These are phyloP conservation scores for Alliaria petiolata DNA, from an alignment of 345 rosid genomes.

Conservation along the genomic window DNA sequence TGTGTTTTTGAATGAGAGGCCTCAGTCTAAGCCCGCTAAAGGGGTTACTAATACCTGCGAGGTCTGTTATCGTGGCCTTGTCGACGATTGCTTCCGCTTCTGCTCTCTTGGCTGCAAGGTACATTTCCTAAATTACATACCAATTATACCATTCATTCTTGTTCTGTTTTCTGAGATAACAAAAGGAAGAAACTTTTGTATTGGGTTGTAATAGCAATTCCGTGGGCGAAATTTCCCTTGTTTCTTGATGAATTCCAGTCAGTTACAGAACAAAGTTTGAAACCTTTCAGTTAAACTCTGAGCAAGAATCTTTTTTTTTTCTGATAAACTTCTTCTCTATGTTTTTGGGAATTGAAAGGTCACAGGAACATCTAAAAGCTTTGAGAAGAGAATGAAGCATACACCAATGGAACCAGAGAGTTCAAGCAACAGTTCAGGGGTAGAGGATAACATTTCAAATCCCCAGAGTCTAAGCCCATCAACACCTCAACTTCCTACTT, in stretches of 20 bases:
- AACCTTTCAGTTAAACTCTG: neutral
- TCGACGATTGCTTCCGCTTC: conserved; percentile 77
- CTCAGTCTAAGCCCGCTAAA: conserved; percentile 91
- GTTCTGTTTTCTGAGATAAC: too few relatives aligned
- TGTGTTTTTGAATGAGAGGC: conserved; percentile 89
- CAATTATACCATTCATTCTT: neutral
- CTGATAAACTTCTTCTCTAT: neutral
- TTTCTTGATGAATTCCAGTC: neutral
- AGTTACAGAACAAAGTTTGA: neutral
- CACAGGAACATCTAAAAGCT: conserved; percentile 58
- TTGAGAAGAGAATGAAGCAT: conserved; percentile 47
- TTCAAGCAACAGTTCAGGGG: conserved; percentile 63
- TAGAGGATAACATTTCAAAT: conserved; percentile 30
- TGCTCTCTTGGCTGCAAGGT: conserved; percentile 99
- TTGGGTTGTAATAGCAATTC: neutral
- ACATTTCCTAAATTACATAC: neutral
- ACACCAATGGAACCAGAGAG: conserved; percentile 56
- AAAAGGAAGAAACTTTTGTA: too few relatives aligned
- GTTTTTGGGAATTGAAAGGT: conserved; percentile 35
- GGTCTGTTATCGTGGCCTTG: conserved; percentile 85
- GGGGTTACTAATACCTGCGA: conserved; percentile 77
- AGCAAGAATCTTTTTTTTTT: neutral
- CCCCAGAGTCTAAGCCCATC: conserved; percentile 56
- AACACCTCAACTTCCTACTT: conserved; percentile 59
- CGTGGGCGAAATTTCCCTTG: neutral